phyloP scores from a whole-genome alignment of 2,329 filamentous ascomycete genomes.

The Clonostachys solani region DNA sequence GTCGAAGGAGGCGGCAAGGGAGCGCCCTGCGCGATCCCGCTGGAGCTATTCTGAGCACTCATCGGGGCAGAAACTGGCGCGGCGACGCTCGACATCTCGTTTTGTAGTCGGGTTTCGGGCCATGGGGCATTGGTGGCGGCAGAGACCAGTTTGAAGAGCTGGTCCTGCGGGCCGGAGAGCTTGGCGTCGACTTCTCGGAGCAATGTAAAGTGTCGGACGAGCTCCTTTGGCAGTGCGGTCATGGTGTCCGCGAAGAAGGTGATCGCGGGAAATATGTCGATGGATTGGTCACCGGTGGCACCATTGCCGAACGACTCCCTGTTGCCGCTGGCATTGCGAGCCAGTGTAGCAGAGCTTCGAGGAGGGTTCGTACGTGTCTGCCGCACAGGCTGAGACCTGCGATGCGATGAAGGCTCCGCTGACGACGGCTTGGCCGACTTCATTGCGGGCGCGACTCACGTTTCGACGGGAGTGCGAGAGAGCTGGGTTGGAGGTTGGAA shows the following conservation, averaged over 20 bases:
- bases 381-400: conserved; percentile 59
- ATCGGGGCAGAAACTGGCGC: conserved; percentile 39
- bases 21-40: conserved; percentile 29
- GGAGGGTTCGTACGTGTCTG: conserved; percentile 63
- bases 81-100: conserved; percentile 28
- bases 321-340: conserved; percentile 30
- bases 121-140: conserved; percentile 50
- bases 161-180: conserved; percentile 82
- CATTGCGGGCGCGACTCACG: conserved; percentile 29
- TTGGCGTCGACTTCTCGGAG: conserved; percentile 98
- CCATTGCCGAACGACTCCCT: conserved; percentile 38
- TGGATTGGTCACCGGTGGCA: conserved; percentile 49
- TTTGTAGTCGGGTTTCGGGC: conserved; percentile 31
- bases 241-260: conserved; percentile 87
- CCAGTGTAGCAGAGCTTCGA: conserved; percentile 44
- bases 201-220: conserved; percentile 91
- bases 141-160: conserved; percentile 71
- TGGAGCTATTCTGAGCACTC: conserved; percentile 45
- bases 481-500: neutral
- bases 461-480: neutral
- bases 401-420: conserved; percentile 40
- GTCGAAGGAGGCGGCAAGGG: conserved; percentile 29
- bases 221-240: conserved; percentile 87
- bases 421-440: conserved; percentile 48
- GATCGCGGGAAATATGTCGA: conserved; percentile 63